These are phyloP conservation scores for Fusarium sp. DNA, from an alignment of 2,329 filamentous ascomycete genomes.

Conservation along the genomic window DNA sequence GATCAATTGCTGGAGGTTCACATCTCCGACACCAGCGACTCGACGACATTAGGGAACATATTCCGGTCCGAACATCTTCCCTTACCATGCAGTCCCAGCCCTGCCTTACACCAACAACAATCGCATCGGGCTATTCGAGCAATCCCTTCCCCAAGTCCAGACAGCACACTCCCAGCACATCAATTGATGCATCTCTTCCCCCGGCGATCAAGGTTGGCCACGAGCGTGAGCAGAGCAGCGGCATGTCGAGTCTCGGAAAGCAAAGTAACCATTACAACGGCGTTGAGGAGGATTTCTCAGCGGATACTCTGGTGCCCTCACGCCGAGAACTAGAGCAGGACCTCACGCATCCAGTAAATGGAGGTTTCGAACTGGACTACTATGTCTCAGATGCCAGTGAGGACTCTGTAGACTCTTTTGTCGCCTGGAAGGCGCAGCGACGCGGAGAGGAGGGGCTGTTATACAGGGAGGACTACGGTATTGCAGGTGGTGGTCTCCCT, in stretches of 20 bases:
- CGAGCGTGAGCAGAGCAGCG: conserved; percentile 25
- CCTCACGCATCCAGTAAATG: conserved; percentile 9
- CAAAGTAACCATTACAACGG: conserved; percentile 28
- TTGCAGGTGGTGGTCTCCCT: conserved; percentile 44
- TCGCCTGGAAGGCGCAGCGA: conserved; percentile 31
- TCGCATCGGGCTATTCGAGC: conserved; percentile 56
- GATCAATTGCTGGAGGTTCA: conserved; percentile 41
- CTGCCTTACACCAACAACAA: conserved; percentile 52
- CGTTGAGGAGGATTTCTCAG: conserved; percentile 36
- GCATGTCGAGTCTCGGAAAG: conserved; percentile 3
- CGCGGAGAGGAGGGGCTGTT: conserved; percentile 47
- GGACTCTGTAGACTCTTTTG: conserved; percentile 50
- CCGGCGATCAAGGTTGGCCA: conserved; percentile 46
- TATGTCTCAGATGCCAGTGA: conserved; percentile 47
- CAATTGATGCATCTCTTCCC: conserved; percentile 55
- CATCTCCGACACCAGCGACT: conserved; percentile 38
- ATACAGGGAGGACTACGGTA: conserved; percentile 49
- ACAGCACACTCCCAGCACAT: conserved; percentile 63
- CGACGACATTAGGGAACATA: conserved; percentile 55
- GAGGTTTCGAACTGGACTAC: conserved; percentile 11
- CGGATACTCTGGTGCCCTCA: conserved; percentile 34
- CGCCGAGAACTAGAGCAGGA: conserved; percentile 21
- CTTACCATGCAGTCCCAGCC: conserved; percentile 57
- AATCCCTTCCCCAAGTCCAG: conserved; percentile 59
- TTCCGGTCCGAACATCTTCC: conserved; percentile 54